Conservation (phyloP, 2,329 filamentous ascomycete species). For the Arthrobotrys musiformis region DNA sequence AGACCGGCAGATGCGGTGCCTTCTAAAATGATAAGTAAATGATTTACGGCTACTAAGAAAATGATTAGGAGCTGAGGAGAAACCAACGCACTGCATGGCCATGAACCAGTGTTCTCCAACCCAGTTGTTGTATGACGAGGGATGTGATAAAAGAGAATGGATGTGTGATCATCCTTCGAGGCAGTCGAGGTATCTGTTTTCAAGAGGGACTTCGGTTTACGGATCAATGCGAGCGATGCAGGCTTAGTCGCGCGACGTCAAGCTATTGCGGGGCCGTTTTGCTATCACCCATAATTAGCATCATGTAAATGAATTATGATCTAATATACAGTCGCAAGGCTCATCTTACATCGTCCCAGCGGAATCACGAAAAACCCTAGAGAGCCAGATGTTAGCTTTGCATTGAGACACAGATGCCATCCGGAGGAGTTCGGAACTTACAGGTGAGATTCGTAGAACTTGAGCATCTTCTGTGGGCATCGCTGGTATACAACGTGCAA, state of each 20-base stretch:
- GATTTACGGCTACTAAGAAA: background rate
- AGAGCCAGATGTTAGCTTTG: constrained; percentile 5
- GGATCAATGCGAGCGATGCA: background rate
- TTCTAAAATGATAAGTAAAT: background rate
- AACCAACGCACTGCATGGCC: background rate
- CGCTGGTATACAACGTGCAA: constrained; percentile 76
- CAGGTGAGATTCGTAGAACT: constrained; percentile 67
- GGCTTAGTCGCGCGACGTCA: background rate
- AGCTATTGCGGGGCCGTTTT: constrained; percentile 29
- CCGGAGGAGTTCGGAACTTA: constrained; percentile 56
- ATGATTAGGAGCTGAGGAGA: background rate
- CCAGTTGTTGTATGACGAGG: background rate
- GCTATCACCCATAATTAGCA: constrained; percentile 26
- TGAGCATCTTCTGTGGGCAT: constrained; percentile 76
- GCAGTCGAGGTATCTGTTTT: background rate
- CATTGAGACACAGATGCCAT: background rate
- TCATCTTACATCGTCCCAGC: constrained; percentile 38
- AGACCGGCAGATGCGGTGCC: background rate
- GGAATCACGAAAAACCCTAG: constrained; percentile 44
- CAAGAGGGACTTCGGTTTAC: background rate
- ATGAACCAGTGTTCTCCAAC: background rate
- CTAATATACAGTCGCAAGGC: constrained; percentile 27
- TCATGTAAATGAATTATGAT: constrained; percentile 8
- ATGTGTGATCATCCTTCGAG: background rate
- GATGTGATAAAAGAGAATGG: background rate